Evolutionary conservation across 495 filamentous ascomycete genomes (phyloP).

Genomic region (Daldinia loculata): DNA sequence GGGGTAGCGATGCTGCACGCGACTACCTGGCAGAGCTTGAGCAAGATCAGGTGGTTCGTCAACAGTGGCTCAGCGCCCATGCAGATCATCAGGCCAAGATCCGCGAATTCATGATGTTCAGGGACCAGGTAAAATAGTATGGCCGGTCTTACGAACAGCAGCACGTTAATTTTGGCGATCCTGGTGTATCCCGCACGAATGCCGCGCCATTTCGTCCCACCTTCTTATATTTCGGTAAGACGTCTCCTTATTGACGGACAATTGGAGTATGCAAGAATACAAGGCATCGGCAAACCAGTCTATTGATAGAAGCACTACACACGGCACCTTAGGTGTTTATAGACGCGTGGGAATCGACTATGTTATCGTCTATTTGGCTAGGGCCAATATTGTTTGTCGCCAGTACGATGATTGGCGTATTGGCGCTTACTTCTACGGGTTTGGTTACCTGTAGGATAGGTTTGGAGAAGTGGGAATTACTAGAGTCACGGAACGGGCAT

Average conservation of each 20-base stretch:
- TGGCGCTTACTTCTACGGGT: not conserved
- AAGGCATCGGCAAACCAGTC: not conserved
- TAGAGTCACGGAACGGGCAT: not conserved
- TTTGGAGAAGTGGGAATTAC: not conserved
- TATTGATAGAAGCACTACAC: not conserved
- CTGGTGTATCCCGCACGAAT: not conserved
- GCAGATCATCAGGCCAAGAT: slow-evolving; percentile 71
- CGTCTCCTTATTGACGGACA: not conserved
- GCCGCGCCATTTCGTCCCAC: not conserved
- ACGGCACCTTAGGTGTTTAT: slow-evolving; percentile 1
- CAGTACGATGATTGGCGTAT: slow-evolving; percentile 1
- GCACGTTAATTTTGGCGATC: slow-evolving; percentile 1
- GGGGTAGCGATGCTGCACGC: slow-evolving; percentile 54
- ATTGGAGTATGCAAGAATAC: not conserved
- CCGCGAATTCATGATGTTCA: slow-evolving; percentile 64
- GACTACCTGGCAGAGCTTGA: slow-evolving; percentile 69
- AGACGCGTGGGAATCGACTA: slow-evolving; percentile 2
- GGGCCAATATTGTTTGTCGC: not conserved
- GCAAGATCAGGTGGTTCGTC: slow-evolving; percentile 69
- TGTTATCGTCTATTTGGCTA: not conserved
- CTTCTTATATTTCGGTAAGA: not conserved
- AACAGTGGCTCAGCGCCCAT: slow-evolving; percentile 70
- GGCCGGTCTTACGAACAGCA: slow-evolving; percentile 6
- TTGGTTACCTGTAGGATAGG: slow-evolving; percentile 11
- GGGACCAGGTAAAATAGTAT: slow-evolving; percentile 50